phyloP scores from a whole-genome alignment of 345 rosid species.

The Gossypium ekmanianum region DNA sequence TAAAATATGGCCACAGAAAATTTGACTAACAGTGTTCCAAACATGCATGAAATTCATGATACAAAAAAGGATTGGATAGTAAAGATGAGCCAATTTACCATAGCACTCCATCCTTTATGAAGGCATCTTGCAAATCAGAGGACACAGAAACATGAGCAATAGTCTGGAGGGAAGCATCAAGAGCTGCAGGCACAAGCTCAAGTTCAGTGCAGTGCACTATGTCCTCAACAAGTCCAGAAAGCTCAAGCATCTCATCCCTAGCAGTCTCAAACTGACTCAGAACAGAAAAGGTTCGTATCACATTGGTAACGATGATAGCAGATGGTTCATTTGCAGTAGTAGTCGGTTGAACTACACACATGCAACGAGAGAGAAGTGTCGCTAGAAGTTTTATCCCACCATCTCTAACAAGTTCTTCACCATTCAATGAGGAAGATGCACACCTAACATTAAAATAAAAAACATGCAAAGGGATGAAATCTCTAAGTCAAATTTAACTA shows the following conservation, averaged over 20 bases:
- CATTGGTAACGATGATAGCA: conserved; percentile 86
- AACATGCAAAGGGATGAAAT: neutral
- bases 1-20: neutral
- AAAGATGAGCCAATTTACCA: conserved; percentile 49
- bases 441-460: conserved; percentile 48
- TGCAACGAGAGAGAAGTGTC: conserved; percentile 87
- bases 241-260: conserved; percentile 67
- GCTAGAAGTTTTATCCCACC: conserved; percentile 89
- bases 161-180: conserved; percentile 87
- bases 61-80: neutral
- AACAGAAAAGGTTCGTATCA: conserved; percentile 81
- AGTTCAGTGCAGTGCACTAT: conserved; percentile 94
- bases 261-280: conserved; percentile 92
- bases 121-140: conserved; percentile 71
- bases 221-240: conserved; percentile 72
- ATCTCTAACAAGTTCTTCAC: conserved; percentile 97
- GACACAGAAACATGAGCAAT: conserved; percentile 81
- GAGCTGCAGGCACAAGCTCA: conserved; percentile 88
- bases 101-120: conserved; percentile 85
- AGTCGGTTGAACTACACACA: conserved; percentile 92
- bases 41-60: neutral
- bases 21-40: neutral
- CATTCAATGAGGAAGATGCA: conserved; percentile 90
- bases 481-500: conserved; percentile 3
- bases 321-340: conserved; percentile 86